These are phyloP conservation scores for Cercospora zeae-maydis DNA, from an alignment of 2,329 filamentous ascomycete genomes.

Conservation along the genomic window DNA sequence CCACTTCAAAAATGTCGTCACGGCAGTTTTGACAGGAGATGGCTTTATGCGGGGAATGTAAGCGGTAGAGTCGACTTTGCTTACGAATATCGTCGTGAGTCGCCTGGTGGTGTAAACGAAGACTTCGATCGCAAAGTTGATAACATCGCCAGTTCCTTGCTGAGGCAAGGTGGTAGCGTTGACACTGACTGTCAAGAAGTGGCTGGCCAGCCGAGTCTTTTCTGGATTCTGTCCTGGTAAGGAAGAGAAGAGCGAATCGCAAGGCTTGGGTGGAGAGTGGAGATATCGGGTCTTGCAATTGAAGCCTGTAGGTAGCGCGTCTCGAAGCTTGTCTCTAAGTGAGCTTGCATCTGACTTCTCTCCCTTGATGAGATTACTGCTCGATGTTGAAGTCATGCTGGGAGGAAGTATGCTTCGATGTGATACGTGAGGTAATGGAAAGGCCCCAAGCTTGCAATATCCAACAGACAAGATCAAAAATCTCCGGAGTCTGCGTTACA, in stretches of 20 bases:
- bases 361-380: constrained; percentile 2
- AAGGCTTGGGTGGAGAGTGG: constrained; percentile 74
- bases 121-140: constrained; percentile 82
- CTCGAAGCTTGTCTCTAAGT: constrained; percentile 46
- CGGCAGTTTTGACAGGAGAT: constrained; percentile 72
- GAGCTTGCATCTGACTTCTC: constrained; percentile 10
- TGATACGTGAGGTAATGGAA: background rate
- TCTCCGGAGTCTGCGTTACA: background rate
- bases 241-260: constrained; percentile 73
- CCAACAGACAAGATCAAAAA: background rate
- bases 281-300: constrained; percentile 76
- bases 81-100: constrained; percentile 86
- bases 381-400: constrained; percentile 9
- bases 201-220: constrained; percentile 79
- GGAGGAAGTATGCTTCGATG: background rate
- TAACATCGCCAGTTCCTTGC: constrained; percentile 47
- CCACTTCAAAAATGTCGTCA: constrained; percentile 70
- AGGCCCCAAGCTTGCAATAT: background rate
- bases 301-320: constrained; percentile 51
- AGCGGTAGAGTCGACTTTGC: constrained; percentile 95
- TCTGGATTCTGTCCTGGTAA: constrained; percentile 69
- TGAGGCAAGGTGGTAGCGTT: constrained; percentile 27
- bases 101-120: constrained; percentile 76
- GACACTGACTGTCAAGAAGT: constrained; percentile 62
- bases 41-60: constrained; percentile 65